Conservation (phyloP, 768 basidiomycete genomes). For the Mycena belliarum region DNA sequence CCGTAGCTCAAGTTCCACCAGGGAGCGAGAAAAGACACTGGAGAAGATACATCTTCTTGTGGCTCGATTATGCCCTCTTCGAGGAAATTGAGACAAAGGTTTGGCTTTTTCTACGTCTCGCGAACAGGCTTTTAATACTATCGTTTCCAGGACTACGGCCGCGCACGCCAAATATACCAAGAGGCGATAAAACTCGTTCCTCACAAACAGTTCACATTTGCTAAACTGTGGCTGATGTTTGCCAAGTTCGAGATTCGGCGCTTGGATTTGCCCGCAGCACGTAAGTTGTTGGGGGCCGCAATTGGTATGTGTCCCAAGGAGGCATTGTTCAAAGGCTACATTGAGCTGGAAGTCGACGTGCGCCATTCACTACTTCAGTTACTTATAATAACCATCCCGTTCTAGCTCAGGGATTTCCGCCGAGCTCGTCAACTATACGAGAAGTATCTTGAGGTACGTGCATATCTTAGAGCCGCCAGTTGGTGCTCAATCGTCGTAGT, state of each 20-base stretch:
- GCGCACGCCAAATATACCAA: slow-evolving; percentile 90
- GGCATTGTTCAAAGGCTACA: slow-evolving; percentile 92
- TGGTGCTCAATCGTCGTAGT: slow-evolving; percentile 41
- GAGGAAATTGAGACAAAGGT: slow-evolving; percentile 97
- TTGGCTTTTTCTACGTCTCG: slow-evolving; percentile 8
- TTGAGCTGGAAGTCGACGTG: slow-evolving; percentile 90
- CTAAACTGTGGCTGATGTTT: slow-evolving; percentile 93
- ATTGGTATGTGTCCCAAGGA: slow-evolving; percentile 98
- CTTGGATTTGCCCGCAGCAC: slow-evolving; percentile 78
- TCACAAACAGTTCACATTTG: slow-evolving; percentile 96
- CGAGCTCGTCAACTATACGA: slow-evolving; percentile 89
- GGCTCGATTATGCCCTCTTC: slow-evolving; percentile 94
- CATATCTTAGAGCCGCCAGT: not conserved
- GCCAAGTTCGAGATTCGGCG: slow-evolving; percentile 90
- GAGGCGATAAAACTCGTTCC: slow-evolving; percentile 88
- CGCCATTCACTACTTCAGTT: slow-evolving; percentile 22
- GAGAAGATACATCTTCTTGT: slow-evolving; percentile 88
- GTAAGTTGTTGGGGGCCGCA: slow-evolving; percentile 85
- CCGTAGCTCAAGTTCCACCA: slow-evolving; percentile 94
- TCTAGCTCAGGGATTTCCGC: slow-evolving; percentile 87
- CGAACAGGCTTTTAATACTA: not conserved
- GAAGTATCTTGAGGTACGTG: slow-evolving; percentile 85
- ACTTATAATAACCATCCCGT: too few relatives aligned
- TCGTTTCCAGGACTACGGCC: slow-evolving; percentile 73
- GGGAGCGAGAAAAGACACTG: slow-evolving; percentile 91